These are phyloP conservation scores for Polychytrium aggregatum DNA, from an alignment of 192 early-diverging fungal genomes.

Conservation along the genomic window DNA sequence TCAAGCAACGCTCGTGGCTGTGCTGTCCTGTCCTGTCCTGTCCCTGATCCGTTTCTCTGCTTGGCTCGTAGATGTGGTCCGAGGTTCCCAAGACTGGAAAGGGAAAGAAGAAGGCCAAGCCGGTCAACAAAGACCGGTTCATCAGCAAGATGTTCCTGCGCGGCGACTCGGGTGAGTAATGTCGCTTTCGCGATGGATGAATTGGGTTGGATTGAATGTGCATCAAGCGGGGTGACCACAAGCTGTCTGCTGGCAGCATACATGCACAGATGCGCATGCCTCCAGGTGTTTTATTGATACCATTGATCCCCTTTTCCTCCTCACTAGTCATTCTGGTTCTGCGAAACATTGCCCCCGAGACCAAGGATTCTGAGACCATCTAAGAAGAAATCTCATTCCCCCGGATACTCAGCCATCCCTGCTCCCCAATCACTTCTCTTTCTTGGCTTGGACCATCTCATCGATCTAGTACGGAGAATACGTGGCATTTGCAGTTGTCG, in stretches of 20 bases:
- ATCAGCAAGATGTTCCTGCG: conserved; percentile 97
- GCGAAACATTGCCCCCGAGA: conserved; percentile 17
- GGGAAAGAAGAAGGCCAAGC: conserved; percentile 86
- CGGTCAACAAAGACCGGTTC: conserved; percentile 96
- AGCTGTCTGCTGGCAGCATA: too few species aligned
- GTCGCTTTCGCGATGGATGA: not conserved
- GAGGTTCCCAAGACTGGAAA: conserved; percentile 85
- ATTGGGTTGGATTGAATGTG: too few species aligned
- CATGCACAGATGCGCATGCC: not conserved
- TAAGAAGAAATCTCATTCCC: too few species aligned
- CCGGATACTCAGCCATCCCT: too few species aligned
- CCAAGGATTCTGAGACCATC: too few species aligned
- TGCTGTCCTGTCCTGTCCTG: not conserved
- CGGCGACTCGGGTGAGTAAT: conserved; percentile 77
- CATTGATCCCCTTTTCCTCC: conserved; percentile 3
- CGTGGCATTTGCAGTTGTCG: too few species aligned
- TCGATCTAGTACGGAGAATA: too few species aligned
- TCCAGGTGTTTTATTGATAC: too few species aligned
- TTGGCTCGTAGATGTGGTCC: conserved; percentile 76
- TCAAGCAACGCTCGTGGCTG: not conserved
- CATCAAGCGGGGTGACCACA: too few species aligned
- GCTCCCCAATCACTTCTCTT: too few species aligned
- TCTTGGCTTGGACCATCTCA: too few species aligned
- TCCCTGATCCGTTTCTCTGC: too few species aligned
- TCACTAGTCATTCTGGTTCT: conserved; percentile 19